Base-by-base conservation (phyloP, 73 alveolate genomes). In the Strombidium stylifer region DNA sequence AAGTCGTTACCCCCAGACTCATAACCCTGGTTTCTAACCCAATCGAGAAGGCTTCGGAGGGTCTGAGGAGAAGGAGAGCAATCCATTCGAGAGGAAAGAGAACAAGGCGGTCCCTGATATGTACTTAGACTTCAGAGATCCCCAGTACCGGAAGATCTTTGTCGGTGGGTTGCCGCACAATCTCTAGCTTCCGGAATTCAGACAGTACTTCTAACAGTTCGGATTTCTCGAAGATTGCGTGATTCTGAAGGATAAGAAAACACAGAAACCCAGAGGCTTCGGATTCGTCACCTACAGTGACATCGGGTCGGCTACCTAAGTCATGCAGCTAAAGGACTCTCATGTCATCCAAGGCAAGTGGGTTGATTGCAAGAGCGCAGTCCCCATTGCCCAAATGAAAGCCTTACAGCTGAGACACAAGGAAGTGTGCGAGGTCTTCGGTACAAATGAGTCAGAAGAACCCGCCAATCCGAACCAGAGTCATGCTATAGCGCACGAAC, bases 211-310 rank as follows among this genome's bases (percentile, higher is more conserved):
- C 46, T 21, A 11, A 7, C 69, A 86, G 40, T 86, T 56, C 47
- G 96, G 96, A 11, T 82, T 49, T 15, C 58, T 86, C 18, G 93
- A 81, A 19, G 92, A 86, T 51, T 53, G 86, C 52, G 86, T 79
- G 10, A 82, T 86, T 3, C 77, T 86, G 69, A 41, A 48, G 18
- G 96, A 86, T 53, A 73, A 73, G 54, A 64, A 62, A 57, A 73
- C 96, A 18, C 90, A 91, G 23, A 81, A 73, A 62, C 92, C 96
- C 24, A 64, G 96, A 86, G 96, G 96, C 8, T 86, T 86, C 39
- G 96, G 96, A 3, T 86, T 86, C 47, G 69, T 86, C 42, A 86
- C 89, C 6, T 86, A 54, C 39, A 16, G 20, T 14, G 53, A 40
- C 4, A 67, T 66, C 1, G 79, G 48, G 14, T 30, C 89, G 37